phyloP scores from a whole-genome alignment of 164 flowering plant genomes.

The Umbellularia californica region DNA sequence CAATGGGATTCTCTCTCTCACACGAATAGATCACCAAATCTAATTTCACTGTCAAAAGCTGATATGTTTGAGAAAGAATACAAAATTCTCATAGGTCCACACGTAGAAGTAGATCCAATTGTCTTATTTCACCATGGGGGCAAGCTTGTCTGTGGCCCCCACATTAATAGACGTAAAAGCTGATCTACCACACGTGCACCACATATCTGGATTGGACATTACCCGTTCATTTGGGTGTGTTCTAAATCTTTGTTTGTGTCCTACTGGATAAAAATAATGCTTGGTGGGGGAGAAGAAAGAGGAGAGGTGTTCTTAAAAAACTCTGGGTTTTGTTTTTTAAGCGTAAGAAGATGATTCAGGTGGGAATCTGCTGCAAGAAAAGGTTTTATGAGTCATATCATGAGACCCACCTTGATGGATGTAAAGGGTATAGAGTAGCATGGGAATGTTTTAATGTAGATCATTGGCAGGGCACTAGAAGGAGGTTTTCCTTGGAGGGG shows the following conservation, averaged over 20 bases:
- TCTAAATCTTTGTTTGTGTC: neutral
- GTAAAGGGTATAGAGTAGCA: no score
- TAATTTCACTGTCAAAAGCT: neutral
- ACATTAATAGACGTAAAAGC: neutral
- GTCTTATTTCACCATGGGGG: neutral
- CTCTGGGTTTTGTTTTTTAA: no score
- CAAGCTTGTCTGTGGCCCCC: neutral
- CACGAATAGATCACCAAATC: neutral
- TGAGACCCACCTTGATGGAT: no score
- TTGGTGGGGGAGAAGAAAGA: neutral
- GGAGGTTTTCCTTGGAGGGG: no score
- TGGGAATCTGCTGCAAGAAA: no score
- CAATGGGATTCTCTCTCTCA: neutral
- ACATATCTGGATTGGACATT: neutral
- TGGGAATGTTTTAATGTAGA: no score
- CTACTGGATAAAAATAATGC: neutral
- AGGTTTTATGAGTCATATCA: no score
- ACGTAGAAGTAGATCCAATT: neutral
- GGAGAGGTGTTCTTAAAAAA: neutral
- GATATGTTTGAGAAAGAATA: neutral
- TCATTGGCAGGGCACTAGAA: no score
- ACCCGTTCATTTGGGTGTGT: neutral
- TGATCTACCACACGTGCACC: neutral
- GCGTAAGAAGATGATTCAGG: no score
- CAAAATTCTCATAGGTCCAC: neutral